Base-by-base conservation (phyloP, 2,329 filamentous ascomycete species). In the Cladosporium sp. region DNA sequence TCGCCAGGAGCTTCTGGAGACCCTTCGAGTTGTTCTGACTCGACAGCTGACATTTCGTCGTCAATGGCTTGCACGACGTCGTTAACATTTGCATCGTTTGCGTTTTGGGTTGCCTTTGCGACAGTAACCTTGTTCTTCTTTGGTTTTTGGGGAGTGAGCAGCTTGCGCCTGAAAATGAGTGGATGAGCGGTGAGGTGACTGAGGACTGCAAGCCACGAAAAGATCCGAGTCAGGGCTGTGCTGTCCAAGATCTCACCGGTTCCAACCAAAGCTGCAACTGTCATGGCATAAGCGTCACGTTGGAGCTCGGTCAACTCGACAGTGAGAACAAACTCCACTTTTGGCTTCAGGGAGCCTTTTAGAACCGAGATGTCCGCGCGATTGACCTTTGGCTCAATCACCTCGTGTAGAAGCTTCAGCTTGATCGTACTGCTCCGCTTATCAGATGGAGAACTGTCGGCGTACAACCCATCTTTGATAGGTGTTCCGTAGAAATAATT, bases 291-390 rank as follows among this genome's bases (percentile, higher is more conserved):
- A 0, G 83, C 75, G 2, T 71, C 59, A 38, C 67, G 69, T 66
- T 96, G 91, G 1, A 86, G 41, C 0, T 70, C 59, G 0, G 86
- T 88, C 9, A 93, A 71, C 6, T 84, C 80, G 5, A 95, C 73
- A 3, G 78, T 86, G 47, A 96, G 78, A 25, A 94, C 79, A 61
- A 92, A 95, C 62, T 96, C 91, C 7, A 78, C 79, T 65, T 95
- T 96, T 0, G 74, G 71, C 2, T 86, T 87, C 38, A 95, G 72
- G 33, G 83, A 80, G 11, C 82, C 72, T 54, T 78, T 77, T 38
- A 95, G 72, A 4, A 78, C 81, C 2, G 78, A 77, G 53, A 89
- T 84, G 43, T 86, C 88, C 7, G 79, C 81, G 22, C 91, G 81
- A 60, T 91, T 76, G 13, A 95, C 82, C 66, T 94, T 94, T 5